These are phyloP conservation scores for Musa itinerans DNA, from an alignment of 176 grass and related monocot species.

Conservation along the genomic window DNA sequence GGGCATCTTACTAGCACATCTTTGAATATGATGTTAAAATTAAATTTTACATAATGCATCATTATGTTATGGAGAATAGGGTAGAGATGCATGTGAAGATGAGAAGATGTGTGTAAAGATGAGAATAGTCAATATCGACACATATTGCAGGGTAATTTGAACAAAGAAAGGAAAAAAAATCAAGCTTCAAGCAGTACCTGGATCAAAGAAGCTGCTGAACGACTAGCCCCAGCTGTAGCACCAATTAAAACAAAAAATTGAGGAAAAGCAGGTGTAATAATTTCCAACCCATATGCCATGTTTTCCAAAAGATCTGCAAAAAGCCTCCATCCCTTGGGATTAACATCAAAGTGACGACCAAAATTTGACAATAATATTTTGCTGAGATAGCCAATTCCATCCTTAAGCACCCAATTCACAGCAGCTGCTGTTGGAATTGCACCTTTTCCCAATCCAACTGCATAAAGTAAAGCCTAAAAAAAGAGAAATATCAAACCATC, in stretches of 20 bases:
- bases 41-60: no score
- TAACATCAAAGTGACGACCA: conserved; percentile 88
- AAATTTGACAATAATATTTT: conserved; percentile 90
- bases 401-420: conserved; percentile 88
- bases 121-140: background rate
- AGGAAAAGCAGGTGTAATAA: conserved; percentile 85
- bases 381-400: conserved; percentile 83
- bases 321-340: conserved; percentile 82
- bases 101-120: background rate
- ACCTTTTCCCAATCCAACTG: conserved; percentile 83
- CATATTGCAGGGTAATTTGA: background rate
- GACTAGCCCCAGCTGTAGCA: conserved; percentile 62
- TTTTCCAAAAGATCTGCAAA: conserved; percentile 89
- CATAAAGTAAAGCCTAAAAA: conserved; percentile 71
- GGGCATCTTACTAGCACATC: no score
- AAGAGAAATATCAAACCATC: background rate
- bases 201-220: conserved; percentile 83
- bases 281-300: conserved; percentile 74
- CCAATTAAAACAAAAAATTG: conserved; percentile 87
- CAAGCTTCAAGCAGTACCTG: conserved; percentile 31
- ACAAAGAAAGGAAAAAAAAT: background rate
- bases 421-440: conserved; percentile 75
- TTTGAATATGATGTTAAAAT: no score
- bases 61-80: no score
- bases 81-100: background rate